A percentile compares a stretch with the other conserved stretches of the same genome.
Conservation (phyloP, 2,329 filamentous ascomycete genomes). For the Alternaria sp. region DNA sequence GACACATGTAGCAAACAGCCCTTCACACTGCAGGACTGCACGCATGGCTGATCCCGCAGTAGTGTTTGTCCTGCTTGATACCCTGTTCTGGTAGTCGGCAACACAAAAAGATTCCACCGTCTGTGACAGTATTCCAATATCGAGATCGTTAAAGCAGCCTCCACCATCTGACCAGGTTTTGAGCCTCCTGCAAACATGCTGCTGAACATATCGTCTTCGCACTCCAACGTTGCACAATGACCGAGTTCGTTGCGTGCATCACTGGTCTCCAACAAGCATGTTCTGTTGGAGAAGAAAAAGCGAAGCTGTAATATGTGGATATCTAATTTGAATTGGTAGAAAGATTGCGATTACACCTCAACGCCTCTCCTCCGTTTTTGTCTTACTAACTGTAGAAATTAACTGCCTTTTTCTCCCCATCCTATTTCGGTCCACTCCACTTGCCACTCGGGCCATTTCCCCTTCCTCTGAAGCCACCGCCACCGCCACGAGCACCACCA, state of each 20-base stretch:
- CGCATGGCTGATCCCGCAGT: neutral
- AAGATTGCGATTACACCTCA: constrained; percentile 2
- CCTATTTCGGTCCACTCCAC: constrained; percentile 22
- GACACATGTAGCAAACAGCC: neutral
- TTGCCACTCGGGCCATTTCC: constrained; percentile 14
- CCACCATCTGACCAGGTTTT: neutral
- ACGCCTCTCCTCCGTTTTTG: constrained; percentile 14
- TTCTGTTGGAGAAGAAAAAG: neutral
- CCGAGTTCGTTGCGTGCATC: neutral
- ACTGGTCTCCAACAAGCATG: neutral
- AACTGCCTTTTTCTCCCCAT: neutral
- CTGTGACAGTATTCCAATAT: neutral
- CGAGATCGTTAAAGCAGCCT: neutral
- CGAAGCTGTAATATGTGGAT: neutral
- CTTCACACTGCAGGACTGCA: neutral
- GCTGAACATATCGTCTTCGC: neutral
- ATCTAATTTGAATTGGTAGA: neutral
- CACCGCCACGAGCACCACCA: constrained; percentile 23
- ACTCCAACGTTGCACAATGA: neutral
- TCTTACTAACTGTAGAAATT: neutral
- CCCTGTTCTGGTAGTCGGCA: constrained; percentile 1
- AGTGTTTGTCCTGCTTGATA: neutral
- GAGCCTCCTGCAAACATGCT: neutral
- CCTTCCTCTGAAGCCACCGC: constrained; percentile 19
- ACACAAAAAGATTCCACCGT: constrained; percentile 6